Conservation (phyloP, 148 eudicot genomes). For the Chenopodium suecicum region DNA sequence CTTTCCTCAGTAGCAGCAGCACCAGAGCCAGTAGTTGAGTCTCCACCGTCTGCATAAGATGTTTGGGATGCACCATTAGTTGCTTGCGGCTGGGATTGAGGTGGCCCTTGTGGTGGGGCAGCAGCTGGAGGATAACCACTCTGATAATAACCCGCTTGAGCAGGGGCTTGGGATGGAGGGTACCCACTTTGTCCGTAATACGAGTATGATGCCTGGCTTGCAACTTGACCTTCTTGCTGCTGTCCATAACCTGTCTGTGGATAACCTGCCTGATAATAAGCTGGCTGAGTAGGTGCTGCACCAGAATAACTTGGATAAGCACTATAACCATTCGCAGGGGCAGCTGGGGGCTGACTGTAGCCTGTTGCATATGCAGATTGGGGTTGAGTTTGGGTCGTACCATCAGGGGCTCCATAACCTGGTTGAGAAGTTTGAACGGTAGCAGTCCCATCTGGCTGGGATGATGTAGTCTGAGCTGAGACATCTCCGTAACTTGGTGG, state of each 20-base stretch:
- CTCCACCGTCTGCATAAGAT: slow-evolving; percentile 40
- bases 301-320: slow-evolving; percentile 37
- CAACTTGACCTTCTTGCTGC: slow-evolving; percentile 39
- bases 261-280: slow-evolving; percentile 35
- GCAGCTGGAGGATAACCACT: slow-evolving; percentile 31
- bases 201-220: slow-evolving; percentile 35
- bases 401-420: slow-evolving; percentile 40
- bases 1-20: slow-evolving; percentile 29
- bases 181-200: slow-evolving; percentile 46
- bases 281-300: slow-evolving; percentile 31
- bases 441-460: slow-evolving; percentile 32
- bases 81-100: slow-evolving; percentile 29
- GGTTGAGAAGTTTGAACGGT: slow-evolving; percentile 32
- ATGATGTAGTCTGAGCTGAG: slow-evolving; percentile 26
- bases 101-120: slow-evolving; percentile 29
- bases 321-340: slow-evolving; percentile 38
- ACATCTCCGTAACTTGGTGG: slow-evolving; percentile 40
- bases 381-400: slow-evolving; percentile 28
- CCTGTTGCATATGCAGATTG: slow-evolving; percentile 29
- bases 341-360: slow-evolving; percentile 30
- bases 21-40: slow-evolving; percentile 22
- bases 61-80: slow-evolving; percentile 29
- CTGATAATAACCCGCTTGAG: slow-evolving; percentile 37
- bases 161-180: slow-evolving; percentile 26
- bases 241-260: slow-evolving; percentile 40